Percentiles rank a stretch among this genome's conserved stretches.
Evolutionary conservation across 2,329 filamentous ascomycete genomes (phyloP).

Genomic region (Diplocarpon rosae): DNA sequence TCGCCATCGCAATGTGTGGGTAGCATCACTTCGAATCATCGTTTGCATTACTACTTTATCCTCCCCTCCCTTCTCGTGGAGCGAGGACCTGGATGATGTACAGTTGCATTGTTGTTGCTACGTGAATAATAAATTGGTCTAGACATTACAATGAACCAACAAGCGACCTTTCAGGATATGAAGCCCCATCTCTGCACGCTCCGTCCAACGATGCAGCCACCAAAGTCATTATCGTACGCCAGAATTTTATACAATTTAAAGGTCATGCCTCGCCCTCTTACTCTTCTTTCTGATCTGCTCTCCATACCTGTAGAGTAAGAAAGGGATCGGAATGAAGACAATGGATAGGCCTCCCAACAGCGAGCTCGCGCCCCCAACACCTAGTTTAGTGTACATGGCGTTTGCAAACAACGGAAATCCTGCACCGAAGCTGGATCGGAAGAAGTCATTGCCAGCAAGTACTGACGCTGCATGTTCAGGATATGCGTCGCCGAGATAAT

Average conservation of each 20-base stretch:
- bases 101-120: no score
- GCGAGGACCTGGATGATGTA: no score
- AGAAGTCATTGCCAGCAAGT: constrained; percentile 30
- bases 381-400: constrained; percentile 28
- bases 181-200: no score
- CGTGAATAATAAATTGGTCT: no score
- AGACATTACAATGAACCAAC: no score
- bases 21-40: no score
- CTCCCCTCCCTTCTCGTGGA: no score
- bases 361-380: constrained; percentile 27
- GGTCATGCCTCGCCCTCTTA: constrained; percentile 20
- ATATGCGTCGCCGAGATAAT: constrained; percentile 31
- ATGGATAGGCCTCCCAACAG: constrained; percentile 27
- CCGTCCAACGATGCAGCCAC: no score
- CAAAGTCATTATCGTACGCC: neutral
- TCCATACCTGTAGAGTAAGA: constrained; percentile 20
- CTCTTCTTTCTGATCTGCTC: constrained; percentile 15
- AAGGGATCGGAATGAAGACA: constrained; percentile 22
- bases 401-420: constrained; percentile 28
- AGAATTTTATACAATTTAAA: constrained; percentile 2
- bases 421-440: constrained; percentile 27
- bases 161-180: no score
- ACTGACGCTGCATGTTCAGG: constrained; percentile 30
- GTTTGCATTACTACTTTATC: no score
- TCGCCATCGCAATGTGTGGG: no score